Percentiles rank a stretch among this genome's conserved stretches.
Conservation (phyloP, 2,329 filamentous ascomycete genomes). For the Ascochyta lentis region DNA sequence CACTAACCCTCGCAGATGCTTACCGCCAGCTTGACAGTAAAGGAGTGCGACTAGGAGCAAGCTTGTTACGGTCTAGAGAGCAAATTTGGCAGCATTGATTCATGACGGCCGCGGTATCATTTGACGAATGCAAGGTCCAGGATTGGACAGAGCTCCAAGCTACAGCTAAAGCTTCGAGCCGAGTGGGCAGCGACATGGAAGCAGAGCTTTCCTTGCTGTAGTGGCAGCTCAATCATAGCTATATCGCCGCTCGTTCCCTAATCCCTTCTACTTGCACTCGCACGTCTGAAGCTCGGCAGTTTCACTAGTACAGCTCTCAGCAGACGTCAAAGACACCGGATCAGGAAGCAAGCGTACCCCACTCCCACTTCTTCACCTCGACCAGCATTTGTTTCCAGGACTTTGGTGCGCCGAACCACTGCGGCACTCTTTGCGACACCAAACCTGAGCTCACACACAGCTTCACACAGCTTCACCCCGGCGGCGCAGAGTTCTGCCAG, state of each 20-base stretch:
- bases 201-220: conserved; percentile 19
- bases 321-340: conserved; percentile 19
- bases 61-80: conserved; percentile 17
- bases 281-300: conserved; percentile 18
- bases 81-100: conserved; percentile 21
- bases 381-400: conserved; percentile 17
- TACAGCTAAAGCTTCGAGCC: conserved; percentile 17
- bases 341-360: conserved; percentile 14
- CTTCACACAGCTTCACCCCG: conserved; percentile 8
- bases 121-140: conserved; percentile 18
- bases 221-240: conserved; percentile 16
- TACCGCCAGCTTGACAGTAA: conserved; percentile 14
- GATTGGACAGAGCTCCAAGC: conserved; percentile 18
- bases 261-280: conserved; percentile 15
- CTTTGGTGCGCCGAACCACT: conserved; percentile 16
- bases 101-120: conserved; percentile 21
- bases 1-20: conserved; percentile 15
- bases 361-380: conserved; percentile 15
- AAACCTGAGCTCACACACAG: conserved; percentile 11
- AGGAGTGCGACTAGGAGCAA: conserved; percentile 16
- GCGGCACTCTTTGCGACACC: conserved; percentile 11
- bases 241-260: not conserved
- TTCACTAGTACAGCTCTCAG: conserved; percentile 20
- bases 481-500: conserved; percentile 14
- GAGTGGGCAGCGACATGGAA: conserved; percentile 16